phyloP scores from a whole-genome alignment of 768 basidiomycete species.

The Tremella yokohamensis region DNA sequence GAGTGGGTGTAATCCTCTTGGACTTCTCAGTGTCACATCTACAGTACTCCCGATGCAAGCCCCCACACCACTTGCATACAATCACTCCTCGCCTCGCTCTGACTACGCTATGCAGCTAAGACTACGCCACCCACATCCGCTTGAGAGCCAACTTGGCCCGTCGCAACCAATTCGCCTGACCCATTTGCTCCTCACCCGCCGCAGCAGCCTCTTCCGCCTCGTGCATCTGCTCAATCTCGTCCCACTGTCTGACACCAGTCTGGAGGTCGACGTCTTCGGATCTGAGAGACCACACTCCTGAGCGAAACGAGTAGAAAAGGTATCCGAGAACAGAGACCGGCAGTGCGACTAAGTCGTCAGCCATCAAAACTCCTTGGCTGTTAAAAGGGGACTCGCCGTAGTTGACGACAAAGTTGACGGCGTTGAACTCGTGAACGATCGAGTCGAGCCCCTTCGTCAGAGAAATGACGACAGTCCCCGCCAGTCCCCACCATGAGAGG shows the following conservation, averaged over 20 bases:
- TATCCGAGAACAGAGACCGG: constrained; percentile 10
- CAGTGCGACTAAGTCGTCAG: constrained; percentile 5
- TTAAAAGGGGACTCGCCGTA: neutral
- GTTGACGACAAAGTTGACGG: constrained; percentile 6
- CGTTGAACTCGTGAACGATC: neutral
- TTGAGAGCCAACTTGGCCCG: too few relatives aligned
- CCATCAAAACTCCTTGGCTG: neutral
- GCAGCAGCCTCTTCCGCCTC: too few relatives aligned
- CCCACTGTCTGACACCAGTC: constrained; percentile 7
- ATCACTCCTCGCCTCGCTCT: too few relatives aligned
- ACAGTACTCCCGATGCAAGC: too few relatives aligned
- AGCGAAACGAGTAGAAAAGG: constrained; percentile 9
- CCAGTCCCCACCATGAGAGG: constrained; percentile 10
- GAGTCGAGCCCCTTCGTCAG: constrained; percentile 5
- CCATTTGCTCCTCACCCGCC: too few relatives aligned
- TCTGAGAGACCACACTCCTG: neutral
- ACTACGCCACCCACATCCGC: too few relatives aligned
- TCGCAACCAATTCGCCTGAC: too few relatives aligned
- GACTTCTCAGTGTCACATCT: too few relatives aligned
- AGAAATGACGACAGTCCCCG: constrained; percentile 13
- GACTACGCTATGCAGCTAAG: too few relatives aligned
- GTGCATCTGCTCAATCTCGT: too few relatives aligned
- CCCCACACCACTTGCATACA: too few relatives aligned
- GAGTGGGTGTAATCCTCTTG: too few relatives aligned
- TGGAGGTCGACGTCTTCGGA: constrained; percentile 8